phyloP scores from a whole-genome alignment of 2,329 filamentous ascomycete genomes.

The Trichoderma guizhouense region DNA sequence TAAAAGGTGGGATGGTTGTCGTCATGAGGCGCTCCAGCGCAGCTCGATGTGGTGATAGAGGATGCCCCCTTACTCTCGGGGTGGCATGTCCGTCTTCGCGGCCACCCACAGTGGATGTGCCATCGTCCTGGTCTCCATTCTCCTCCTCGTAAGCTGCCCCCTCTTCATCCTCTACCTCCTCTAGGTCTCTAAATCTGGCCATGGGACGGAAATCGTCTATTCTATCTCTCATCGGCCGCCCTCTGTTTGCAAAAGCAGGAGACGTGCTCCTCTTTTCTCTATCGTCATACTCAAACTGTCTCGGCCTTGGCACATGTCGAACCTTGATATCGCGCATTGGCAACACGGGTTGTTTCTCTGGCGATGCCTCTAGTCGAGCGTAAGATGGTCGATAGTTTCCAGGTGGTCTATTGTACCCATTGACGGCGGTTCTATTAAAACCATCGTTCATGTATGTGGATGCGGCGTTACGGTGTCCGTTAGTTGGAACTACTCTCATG shows the following conservation, averaged over 20 bases:
- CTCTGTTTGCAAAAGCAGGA: constrained; percentile 24
- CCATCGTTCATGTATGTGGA: constrained; percentile 31
- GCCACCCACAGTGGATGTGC: constrained; percentile 22
- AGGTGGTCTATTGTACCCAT: constrained; percentile 19
- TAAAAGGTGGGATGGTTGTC: constrained; percentile 20
- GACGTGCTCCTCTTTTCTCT: constrained; percentile 24
- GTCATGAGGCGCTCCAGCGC: constrained; percentile 27
- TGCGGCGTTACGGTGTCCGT: constrained; percentile 25
- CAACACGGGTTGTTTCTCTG: constrained; percentile 33
- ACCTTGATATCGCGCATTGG: constrained; percentile 38
- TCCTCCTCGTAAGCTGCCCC: not conserved
- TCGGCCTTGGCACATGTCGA: constrained; percentile 20
- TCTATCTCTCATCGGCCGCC: constrained; percentile 23
- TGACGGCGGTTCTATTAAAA: constrained; percentile 27
- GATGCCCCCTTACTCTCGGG: constrained; percentile 25
- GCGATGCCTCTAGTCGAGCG: constrained; percentile 25
- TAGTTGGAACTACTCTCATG: constrained; percentile 34
- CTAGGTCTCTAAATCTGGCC: constrained; percentile 20
- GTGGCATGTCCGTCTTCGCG: constrained; percentile 26
- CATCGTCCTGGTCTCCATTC: constrained; percentile 21
- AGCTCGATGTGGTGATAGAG: constrained; percentile 20
- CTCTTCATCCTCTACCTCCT: constrained; percentile 17
- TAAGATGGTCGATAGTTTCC: constrained; percentile 19
- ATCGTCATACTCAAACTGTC: not conserved
- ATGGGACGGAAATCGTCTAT: constrained; percentile 22